Evolutionary conservation across 257 asterid genomes (phyloP).

Genomic region (Solanum verrucosum): DNA sequence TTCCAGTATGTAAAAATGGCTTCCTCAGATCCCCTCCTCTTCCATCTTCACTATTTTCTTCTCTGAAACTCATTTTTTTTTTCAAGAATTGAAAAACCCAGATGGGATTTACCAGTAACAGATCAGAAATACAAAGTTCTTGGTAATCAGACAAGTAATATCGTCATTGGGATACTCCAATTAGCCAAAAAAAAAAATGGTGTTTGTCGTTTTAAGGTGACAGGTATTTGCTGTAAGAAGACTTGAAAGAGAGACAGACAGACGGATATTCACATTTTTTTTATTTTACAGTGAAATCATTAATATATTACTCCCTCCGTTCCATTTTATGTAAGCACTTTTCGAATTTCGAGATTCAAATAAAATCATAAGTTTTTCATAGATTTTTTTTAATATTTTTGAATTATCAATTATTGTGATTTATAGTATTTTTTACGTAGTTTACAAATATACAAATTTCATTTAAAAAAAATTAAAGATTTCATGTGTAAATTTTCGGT

Average conservation of each 20-base stretch:
- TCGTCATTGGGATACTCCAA: background rate
- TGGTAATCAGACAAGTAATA: background rate
- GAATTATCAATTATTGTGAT: too few relatives aligned
- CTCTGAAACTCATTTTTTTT: constrained; percentile 66
- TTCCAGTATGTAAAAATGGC: constrained; percentile 88
- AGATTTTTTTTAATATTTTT: too few relatives aligned
- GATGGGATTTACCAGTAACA: background rate
- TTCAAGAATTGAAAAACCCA: background rate
- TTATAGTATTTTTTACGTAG: too few relatives aligned
- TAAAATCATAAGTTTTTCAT: too few relatives aligned
- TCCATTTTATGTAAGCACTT: accelerated
- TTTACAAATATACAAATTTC: too few relatives aligned
- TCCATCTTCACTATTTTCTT: constrained; percentile 52
- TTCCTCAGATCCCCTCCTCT: constrained; percentile 55
- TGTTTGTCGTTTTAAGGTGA: background rate
- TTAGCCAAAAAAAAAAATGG: background rate
- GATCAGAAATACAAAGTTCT: background rate
- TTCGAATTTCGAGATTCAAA: too few relatives aligned
- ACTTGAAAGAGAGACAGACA: background rate
- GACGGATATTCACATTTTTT: background rate
- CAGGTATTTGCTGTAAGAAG: background rate
- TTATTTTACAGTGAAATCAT: too few relatives aligned
- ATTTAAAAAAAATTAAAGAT: too few relatives aligned
- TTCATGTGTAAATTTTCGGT: too few relatives aligned
- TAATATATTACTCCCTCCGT: too few relatives aligned